Base-by-base conservation (phyloP, 331 rosid genomes). In the Dryas integrifolia region DNA sequence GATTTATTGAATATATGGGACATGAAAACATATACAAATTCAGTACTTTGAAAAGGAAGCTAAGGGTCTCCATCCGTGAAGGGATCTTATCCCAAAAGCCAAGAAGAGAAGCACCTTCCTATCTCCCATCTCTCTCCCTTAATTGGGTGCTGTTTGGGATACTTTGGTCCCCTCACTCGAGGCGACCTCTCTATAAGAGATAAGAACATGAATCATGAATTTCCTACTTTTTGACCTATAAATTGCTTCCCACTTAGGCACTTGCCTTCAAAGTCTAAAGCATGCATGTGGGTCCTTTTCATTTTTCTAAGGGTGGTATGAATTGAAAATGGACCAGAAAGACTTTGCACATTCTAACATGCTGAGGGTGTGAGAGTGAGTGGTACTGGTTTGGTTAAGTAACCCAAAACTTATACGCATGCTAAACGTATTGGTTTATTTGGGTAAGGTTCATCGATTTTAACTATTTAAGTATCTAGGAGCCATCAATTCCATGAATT, bases 131-230 rank as follows among this genome's bases (percentile, higher is more conserved):
- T 47, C 8, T 18, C 18, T 40, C 40, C 62, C 15, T 24, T n/a
- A 13, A 6, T 41, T 44, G 38, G 30, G 58, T 10, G 13, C 40
- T 40, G 24, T 40, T 57, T 53, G 18, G 15, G 63, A 58, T 58
- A 58, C 39, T 57, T 57, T 58, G 63, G 63, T 58, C 43, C 63
- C 38, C 38, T 52, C 30, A 30, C 35, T 30, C 13, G 64, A 53
- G 21, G 64, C 40, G 52, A 53, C 74, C 73, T 69, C 40, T 40
- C 63, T 66, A 40, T 30, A 39, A 69, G 51, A 69, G 45, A 69
- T 69, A 69, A 53, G 63, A 47, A 16, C 39, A 52, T 1, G 62
- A 69, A 51, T 3, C 18, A 10, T 11, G 14, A 39, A 41, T 39
- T 41, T 24, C 6, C 11, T 6, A 1, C n/a, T 12, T 38, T 64